These are phyloP conservation scores for Penicillium sumatraense DNA, from an alignment of 2,329 filamentous ascomycete species.

Conservation along the genomic window DNA sequence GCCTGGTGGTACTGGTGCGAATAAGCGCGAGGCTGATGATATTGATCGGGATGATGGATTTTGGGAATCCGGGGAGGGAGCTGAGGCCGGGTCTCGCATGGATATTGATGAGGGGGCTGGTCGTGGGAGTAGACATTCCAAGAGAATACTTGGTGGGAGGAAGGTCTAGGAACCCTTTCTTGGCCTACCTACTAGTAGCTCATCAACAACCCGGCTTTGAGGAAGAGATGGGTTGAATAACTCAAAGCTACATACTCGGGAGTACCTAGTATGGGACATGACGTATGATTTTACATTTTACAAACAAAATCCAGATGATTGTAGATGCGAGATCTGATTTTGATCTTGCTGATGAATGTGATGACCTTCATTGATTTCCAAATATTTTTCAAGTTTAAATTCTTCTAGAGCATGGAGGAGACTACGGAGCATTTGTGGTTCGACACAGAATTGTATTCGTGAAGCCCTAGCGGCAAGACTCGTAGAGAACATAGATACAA, in stretches of 20 bases:
- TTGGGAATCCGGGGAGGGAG: conserved; percentile 36
- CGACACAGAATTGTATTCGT: conserved; percentile 20
- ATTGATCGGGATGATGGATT: conserved; percentile 45
- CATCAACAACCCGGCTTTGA: too few species aligned
- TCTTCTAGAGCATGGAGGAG: too few species aligned
- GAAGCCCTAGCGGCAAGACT: conserved; percentile 26
- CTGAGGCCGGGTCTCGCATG: conserved; percentile 39
- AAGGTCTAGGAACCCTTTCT: too few species aligned
- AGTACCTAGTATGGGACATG: background rate
- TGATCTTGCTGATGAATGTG: conserved; percentile 3
- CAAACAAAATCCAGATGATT: too few species aligned
- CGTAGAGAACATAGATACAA: conserved; percentile 37
- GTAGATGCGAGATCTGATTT: too few species aligned
- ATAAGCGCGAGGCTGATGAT: conserved; percentile 49
- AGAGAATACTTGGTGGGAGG: conserved; percentile 42
- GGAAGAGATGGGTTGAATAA: too few species aligned
- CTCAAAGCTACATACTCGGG: too few species aligned
- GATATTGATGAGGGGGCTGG: conserved; percentile 44
- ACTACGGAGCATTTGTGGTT: background rate
- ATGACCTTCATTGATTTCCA: background rate
- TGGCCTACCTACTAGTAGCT: too few species aligned
- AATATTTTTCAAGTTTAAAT: too few species aligned
- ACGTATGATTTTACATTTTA: background rate
- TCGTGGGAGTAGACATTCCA: conserved; percentile 35
- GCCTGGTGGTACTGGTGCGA: conserved; percentile 25